Percentiles rank a stretch among this genome's conserved stretches.
These are phyloP conservation scores for Claviceps sorghi DNA, from an alignment of 2,329 filamentous ascomycete species.

Conservation along the genomic window DNA sequence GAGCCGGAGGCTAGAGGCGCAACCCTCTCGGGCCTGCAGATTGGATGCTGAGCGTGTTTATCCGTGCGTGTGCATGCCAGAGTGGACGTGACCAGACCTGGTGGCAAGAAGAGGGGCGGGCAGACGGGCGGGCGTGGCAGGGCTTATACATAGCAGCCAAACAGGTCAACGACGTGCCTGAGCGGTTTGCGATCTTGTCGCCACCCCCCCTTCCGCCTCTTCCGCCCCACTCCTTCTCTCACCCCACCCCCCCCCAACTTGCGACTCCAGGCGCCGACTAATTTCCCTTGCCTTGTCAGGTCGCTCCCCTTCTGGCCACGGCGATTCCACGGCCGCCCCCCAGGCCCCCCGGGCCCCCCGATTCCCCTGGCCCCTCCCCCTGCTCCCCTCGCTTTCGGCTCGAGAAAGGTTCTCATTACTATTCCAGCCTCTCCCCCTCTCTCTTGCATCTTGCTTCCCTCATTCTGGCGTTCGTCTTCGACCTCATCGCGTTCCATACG, in stretches of 20 bases:
- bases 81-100: background rate
- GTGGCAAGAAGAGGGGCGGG: background rate
- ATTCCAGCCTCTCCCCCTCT: conserved; percentile 7
- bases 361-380: too few species aligned
- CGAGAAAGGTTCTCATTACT: background rate
- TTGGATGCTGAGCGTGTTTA: background rate
- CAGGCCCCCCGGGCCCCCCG: background rate
- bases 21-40: background rate
- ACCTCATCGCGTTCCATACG: conserved; percentile 20
- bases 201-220: background rate
- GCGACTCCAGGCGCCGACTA: background rate
- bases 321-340: background rate
- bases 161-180: background rate
- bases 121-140: background rate
- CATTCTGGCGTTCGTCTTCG: conserved; percentile 13
- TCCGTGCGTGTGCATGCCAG: background rate
- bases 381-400: background rate
- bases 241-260: background rate
- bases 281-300: conserved; percentile 2
- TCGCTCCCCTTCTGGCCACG: background rate
- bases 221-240: background rate
- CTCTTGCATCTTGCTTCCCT: conserved; percentile 8
- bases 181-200: background rate
- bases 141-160: background rate
- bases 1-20: background rate